Evolutionary conservation across 768 basidiomycete genomes (phyloP).

Genomic region (Phanerochaete sordida): DNA sequence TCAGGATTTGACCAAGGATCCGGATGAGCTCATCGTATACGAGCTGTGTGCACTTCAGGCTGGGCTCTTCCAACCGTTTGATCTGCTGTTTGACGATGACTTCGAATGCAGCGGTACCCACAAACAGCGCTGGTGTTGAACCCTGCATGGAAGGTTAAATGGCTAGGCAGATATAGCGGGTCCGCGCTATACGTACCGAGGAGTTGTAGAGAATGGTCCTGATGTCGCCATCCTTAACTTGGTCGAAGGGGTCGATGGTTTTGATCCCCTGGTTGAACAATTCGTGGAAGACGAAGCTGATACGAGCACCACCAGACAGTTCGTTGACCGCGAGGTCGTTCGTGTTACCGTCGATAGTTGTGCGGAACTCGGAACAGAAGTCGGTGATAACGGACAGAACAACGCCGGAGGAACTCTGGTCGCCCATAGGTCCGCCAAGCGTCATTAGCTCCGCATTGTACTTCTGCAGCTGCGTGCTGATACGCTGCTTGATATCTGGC

Average conservation of each 20-base stretch:
- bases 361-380: conserved; percentile 95
- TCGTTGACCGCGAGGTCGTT: conserved; percentile 95
- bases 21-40: conserved; percentile 98
- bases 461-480: conserved; percentile 86
- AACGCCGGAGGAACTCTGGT: conserved; percentile 82
- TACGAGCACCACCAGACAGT: conserved; percentile 96
- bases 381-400: conserved; percentile 98
- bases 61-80: conserved; percentile 91
- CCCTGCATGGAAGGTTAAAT: conserved; percentile 47
- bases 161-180: neutral
- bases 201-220: conserved; percentile 96
- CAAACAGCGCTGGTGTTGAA: conserved; percentile 93
- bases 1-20: conserved; percentile 88
- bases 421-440: conserved; percentile 86
- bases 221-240: conserved; percentile 98
- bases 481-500: conserved; percentile 98
- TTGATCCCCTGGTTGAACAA: conserved; percentile 96
- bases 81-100: conserved; percentile 99
- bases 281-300: conserved; percentile 99
- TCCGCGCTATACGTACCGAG: conserved; percentile 55
- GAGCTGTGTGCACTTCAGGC: conserved; percentile 89
- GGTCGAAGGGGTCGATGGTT: conserved; percentile 96
- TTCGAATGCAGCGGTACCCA: conserved; percentile 96
- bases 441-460: conserved; percentile 78
- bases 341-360: conserved; percentile 95